Conservation (phyloP, 495 filamentous ascomycete species). For the Penicillium macrosclerotiorum region DNA sequence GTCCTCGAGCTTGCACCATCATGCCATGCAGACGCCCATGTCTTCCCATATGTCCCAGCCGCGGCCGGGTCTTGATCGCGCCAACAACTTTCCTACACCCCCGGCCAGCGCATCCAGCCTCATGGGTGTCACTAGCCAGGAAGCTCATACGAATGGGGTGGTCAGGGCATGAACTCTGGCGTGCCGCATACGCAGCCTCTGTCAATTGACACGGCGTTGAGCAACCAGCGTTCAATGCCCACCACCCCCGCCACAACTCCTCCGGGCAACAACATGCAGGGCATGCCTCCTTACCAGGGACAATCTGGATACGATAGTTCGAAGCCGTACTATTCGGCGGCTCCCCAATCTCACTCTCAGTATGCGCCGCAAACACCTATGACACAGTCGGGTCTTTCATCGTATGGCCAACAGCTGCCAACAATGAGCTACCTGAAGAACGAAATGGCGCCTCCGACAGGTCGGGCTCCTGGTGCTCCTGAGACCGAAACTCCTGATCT, state of each 20-base stretch:
- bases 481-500: slow-evolving; percentile 63
- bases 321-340: slow-evolving; percentile 77
- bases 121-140: slow-evolving; percentile 77
- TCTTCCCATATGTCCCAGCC: slow-evolving; percentile 65
- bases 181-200: slow-evolving; percentile 69
- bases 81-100: slow-evolving; percentile 90
- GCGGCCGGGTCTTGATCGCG: slow-evolving; percentile 73
- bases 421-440: slow-evolving; percentile 74
- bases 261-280: slow-evolving; percentile 71
- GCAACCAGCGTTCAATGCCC: slow-evolving; percentile 83
- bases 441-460: slow-evolving; percentile 88
- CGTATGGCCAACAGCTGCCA: slow-evolving; percentile 59
- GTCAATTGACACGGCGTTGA: slow-evolving; percentile 80
- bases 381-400: slow-evolving; percentile 64
- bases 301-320: slow-evolving; percentile 73
- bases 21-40: slow-evolving; percentile 70
- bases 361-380: slow-evolving; percentile 65
- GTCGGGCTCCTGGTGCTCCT: slow-evolving; percentile 48
- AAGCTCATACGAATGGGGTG: slow-evolving; percentile 72
- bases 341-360: slow-evolving; percentile 64
- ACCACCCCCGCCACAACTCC: slow-evolving; percentile 94
- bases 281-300: slow-evolving; percentile 71
- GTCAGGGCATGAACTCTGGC: slow-evolving; percentile 60
- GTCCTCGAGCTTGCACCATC: slow-evolving; percentile 74
- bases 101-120: slow-evolving; percentile 89